These are phyloP conservation scores for Cucurbita argyrosperma DNA, from an alignment of 306 rosid species.

Conservation along the genomic window DNA sequence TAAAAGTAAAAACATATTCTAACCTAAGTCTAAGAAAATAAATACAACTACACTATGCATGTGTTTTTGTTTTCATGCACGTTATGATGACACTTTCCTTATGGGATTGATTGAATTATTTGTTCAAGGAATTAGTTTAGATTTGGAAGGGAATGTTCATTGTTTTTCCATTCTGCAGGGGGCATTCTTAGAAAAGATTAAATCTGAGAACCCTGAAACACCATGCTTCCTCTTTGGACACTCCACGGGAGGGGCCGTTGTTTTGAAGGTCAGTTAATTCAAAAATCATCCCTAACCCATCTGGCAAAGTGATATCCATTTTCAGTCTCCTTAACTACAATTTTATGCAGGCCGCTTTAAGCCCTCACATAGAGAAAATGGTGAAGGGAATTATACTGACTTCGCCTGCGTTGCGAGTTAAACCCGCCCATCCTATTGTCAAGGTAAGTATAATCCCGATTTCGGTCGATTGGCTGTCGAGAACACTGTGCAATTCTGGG, in stretches of 20 bases:
- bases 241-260: conserved; percentile 98
- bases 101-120: background rate
- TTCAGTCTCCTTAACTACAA: background rate
- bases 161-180: conserved; percentile 31
- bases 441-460: conserved; percentile 41
- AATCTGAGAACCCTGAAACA: conserved; percentile 69
- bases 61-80: too few species aligned
- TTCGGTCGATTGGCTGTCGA: background rate
- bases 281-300: background rate
- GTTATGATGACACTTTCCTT: too few species aligned
- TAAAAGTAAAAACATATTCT: too few species aligned
- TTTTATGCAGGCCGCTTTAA: conserved; percentile 50
- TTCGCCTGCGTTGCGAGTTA: conserved; percentile 91
- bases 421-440: conserved; percentile 91
- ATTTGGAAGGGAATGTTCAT: background rate
- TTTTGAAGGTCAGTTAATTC: conserved; percentile 51
- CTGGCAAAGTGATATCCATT: background rate
- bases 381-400: conserved; percentile 80
- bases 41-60: too few species aligned
- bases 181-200: conserved; percentile 73
- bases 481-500: background rate
- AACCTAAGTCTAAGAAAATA: too few species aligned
- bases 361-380: conserved; percentile 44
- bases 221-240: conserved; percentile 99
- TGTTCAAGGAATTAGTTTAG: background rate